Conservation (phyloP, 768 basidiomycete genomes). For the Suillus paluster region DNA sequence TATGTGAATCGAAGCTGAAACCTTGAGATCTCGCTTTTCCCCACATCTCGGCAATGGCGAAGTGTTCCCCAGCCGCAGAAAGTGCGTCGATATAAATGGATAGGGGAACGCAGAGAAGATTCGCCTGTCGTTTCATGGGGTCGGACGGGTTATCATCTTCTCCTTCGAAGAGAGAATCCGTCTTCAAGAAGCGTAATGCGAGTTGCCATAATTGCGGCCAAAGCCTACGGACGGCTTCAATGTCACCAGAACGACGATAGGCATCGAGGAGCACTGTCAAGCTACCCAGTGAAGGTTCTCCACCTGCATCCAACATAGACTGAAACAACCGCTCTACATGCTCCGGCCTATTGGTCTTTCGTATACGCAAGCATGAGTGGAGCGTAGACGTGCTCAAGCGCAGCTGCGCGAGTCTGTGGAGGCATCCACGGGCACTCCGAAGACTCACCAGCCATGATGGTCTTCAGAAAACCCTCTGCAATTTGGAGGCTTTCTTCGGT, state of each 20-base stretch:
- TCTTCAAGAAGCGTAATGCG: constrained; percentile 48
- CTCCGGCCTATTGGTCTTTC: constrained; percentile 43
- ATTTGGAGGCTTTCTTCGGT: constrained; percentile 54
- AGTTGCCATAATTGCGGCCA: constrained; percentile 73
- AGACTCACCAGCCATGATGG: constrained; percentile 45
- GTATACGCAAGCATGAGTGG: constrained; percentile 64
- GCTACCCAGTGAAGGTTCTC: constrained; percentile 58
- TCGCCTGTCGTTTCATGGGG: constrained; percentile 41
- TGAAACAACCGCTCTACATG: constrained; percentile 63
- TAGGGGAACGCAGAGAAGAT: constrained; percentile 73
- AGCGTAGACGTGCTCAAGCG: constrained; percentile 59
- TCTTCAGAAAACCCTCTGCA: constrained; percentile 69
- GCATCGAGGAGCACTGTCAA: constrained; percentile 72
- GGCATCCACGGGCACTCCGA: constrained; percentile 44
- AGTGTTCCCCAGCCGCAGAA: constrained; percentile 63
- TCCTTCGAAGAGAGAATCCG: constrained; percentile 37
- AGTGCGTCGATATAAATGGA: constrained; percentile 83
- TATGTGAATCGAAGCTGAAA: constrained; percentile 83
- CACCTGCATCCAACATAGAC: constrained; percentile 57
- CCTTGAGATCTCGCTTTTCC: constrained; percentile 59
- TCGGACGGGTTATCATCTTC: constrained; percentile 18
- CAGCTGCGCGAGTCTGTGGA: constrained; percentile 42
- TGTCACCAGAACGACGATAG: constrained; percentile 63
- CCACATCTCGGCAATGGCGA: constrained; percentile 71
- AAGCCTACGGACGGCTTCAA: constrained; percentile 56